Base-by-base conservation (phyloP, 169 alveolate genomes). In the Plasmodium cynomolgi region DNA sequence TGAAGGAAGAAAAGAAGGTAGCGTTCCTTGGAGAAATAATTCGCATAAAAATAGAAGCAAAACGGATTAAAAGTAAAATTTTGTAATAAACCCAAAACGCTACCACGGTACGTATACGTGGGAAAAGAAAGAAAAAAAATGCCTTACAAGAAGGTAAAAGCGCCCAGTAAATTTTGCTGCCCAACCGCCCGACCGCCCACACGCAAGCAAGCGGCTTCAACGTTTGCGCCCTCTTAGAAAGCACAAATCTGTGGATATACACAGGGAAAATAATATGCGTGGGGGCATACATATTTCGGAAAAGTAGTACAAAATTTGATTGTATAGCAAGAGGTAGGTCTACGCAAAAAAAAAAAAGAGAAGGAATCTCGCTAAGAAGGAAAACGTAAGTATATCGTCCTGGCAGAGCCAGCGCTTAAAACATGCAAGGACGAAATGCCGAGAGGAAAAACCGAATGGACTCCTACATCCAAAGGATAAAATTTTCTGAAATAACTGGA, bases 401-500 rank as follows among this genome's bases (percentile, higher is more conserved):
- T 68, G 37, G 77, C 41, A 68, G 41, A 23, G 3, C 1, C 62
- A 50, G 8, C 62, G 26, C 62, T 13, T 50, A 56, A 56, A 83
- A 47, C 11, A 83, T 83, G 91, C 23, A 50, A 41, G 73, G 71
- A 37, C 58, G 44, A 75, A 79, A 77, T 47, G 68, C 3, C 20
- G 39, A 86, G 13, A 84, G 81, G 71, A 77, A 86, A 86, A 86
- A 86, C 15, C 82, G 15, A 29, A 15, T 17, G 9, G 58, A 33
- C 68, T 50, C 81, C 23, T 79, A 50, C 44, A 58, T 50, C 13
- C 56, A 86, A 8, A 34, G 81, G 44, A 37, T 34, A 29, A 86
- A 71, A 4, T 41, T 86, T 41, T 20, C 88, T 2, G 47, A 75
- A 23, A 54, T 86, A 39, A 86, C 85, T 34, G 85, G 85, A 17